Evolutionary conservation across 331 rosid species (phyloP).

Genomic region (Quercus lobata): DNA sequence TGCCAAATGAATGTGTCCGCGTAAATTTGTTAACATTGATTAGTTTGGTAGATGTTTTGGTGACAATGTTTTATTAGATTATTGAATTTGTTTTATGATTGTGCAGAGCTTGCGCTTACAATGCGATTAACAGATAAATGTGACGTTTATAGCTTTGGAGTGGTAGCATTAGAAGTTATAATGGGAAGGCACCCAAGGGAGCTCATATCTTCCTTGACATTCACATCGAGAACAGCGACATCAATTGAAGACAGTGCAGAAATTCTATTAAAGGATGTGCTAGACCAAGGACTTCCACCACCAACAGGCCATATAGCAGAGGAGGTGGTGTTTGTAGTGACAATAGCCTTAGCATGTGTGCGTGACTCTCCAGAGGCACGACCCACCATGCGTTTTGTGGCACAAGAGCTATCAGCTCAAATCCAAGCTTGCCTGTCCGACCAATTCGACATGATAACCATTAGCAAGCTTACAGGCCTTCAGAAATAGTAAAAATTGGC

Average conservation of each 20-base stretch:
- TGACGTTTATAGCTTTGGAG: slow-evolving; percentile 69
- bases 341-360: slow-evolving; percentile 53
- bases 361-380: slow-evolving; percentile 43
- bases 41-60: background rate
- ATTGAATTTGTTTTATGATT: background rate
- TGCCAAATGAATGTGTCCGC: too few relatives aligned
- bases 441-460: slow-evolving; percentile 38
- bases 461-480: slow-evolving; percentile 30
- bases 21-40: too few relatives aligned
- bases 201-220: slow-evolving; percentile 16
- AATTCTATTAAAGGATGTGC: slow-evolving; percentile 46
- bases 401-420: slow-evolving; percentile 46
- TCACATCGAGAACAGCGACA: slow-evolving; percentile 3
- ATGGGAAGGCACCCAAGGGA: slow-evolving; percentile 73
- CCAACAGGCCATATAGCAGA: slow-evolving; percentile 30
- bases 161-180: slow-evolving; percentile 53
- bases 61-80: background rate
- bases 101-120: slow-evolving; percentile 61
- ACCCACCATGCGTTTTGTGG: slow-evolving; percentile 69
- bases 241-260: slow-evolving; percentile 12
- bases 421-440: slow-evolving; percentile 25
- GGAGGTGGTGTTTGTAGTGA: slow-evolving; percentile 38
- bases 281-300: slow-evolving; percentile 56
- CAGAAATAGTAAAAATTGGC: slow-evolving; percentile 20
- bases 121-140: slow-evolving; percentile 55